Evolutionary conservation across 768 basidiomycete genomes (phyloP), one percentile per base, ranked within the genome.

Genomic region (Guyanaporus albipodus): DNA sequence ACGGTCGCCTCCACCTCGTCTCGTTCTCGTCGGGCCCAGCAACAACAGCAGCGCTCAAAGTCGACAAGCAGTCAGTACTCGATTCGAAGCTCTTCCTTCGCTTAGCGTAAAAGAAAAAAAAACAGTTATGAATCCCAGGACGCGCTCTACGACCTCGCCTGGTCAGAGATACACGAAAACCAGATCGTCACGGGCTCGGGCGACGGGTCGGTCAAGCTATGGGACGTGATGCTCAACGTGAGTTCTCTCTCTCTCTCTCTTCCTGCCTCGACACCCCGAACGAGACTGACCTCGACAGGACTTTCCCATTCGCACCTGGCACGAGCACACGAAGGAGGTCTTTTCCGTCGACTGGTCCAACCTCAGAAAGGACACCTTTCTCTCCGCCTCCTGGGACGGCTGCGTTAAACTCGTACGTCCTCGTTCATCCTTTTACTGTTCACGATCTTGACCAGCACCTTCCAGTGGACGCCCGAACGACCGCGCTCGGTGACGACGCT

Each of bases 291-390:
- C 34, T 35, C 52, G 23, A 7, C 68, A 97, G 92, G 87, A 91
- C 57, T 78, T 85, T 44, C 94, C 95, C 2, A 86, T 97, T 54
- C 82, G 83, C 50, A 81, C 80, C 39, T 98, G 95, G 94, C 87
- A 91, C 57, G 95, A 98, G 67, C 95, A 98, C 67, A 81, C 84
- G 11, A 80, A 85, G 40, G 95, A 98, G 64, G 91, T 93, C 7
- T 93, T 90, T 71, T 87, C 86, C 10, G 81, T 97, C 6, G 91
- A 98, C 65, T 98, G 95, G 94, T 92, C 87, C 52, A 98, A 96
- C 67, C 66, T 94, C 51, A 82, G 85, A 57, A 96, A 95, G 63
- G 87, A 91, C 53, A 78, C 79, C 1, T 94, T 96, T 63, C 79
- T 77, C 8, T 92, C 92, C 10, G 79, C 89, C 21, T 90, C 86